Evolutionary conservation across 441 rosid species (phyloP), one percentile per base, ranked within the genome.

Genomic region (Erodium moschatum): DNA sequence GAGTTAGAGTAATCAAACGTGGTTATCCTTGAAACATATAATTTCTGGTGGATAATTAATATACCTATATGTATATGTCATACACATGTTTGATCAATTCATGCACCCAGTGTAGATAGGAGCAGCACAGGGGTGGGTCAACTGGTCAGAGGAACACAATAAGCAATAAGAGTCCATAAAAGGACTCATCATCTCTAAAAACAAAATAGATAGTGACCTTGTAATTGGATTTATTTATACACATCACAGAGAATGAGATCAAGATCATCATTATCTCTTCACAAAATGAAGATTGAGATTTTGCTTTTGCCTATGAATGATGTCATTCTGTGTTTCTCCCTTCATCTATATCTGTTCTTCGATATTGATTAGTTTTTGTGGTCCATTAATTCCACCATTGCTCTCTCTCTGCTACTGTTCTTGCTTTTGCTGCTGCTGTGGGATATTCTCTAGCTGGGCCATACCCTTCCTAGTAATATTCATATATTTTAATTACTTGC

Each of bases 201-300:
- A 58, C 29, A 7, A 19, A n/a, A 58, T 58, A 58, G 42, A 6
- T 20, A 58, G 63, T 58, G 63, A 58, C 63, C 63, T 20, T 58
- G 29, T 58, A 58, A 58, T 58, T 58, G 29, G 27, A 58, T 58
- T 58, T 58, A 20, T 58, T n/a, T 10, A 54, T 18, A 54, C 62
- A 54, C 15, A n/a, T 7, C 21, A 18, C 62, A 16, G 2, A 54
- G 61, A 54, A 16, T n/a, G 20, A 18, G 61, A 56, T 16, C 60
- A 52, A 16, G 2, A 15, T 52, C 19, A 52, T 52, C 21, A 52
- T 52, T 13, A 50, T 16, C 60, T 52, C 60, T 5, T 52, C 60
- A 18, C 29, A 52, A 16, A 54, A 38, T 19, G 5, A 21, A 58
- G 63, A 58, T 20, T 10, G 24, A 58, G 12, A 58, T 19, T 58